Evolutionary conservation across 2,329 filamentous ascomycete species (phyloP).

Genomic region (Pseudohalonectria lignicola): DNA sequence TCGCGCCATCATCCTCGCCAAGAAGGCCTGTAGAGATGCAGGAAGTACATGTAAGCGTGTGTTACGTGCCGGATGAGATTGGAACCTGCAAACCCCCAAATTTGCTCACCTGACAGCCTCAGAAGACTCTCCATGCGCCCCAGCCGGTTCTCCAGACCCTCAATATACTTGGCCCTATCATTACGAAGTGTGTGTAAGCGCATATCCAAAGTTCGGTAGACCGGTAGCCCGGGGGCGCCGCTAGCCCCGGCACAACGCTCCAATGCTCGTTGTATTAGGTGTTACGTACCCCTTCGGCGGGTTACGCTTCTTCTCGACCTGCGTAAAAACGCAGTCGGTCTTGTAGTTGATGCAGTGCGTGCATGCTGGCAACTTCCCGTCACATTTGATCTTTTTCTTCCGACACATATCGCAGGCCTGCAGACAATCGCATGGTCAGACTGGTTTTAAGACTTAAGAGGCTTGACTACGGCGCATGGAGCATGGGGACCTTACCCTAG

Average conservation of each 20-base stretch:
- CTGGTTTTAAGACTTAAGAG: too few relatives aligned
- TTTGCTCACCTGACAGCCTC: slow-evolving; percentile 57
- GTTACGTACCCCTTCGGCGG: slow-evolving; percentile 80
- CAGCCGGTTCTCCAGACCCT: slow-evolving; percentile 86
- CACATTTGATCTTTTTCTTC: slow-evolving; percentile 96
- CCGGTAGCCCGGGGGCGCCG: too few relatives aligned
- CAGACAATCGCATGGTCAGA: slow-evolving; percentile 5
- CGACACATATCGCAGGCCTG: slow-evolving; percentile 94
- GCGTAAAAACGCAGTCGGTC: slow-evolving; percentile 93
- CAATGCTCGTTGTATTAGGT: not conserved
- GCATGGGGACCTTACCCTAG: slow-evolving; percentile 73
- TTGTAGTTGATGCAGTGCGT: slow-evolving; percentile 97
- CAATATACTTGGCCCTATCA: slow-evolving; percentile 95
- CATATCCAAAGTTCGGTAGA: too few relatives aligned
- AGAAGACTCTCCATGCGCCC: slow-evolving; percentile 93
- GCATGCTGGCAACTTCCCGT: slow-evolving; percentile 89
- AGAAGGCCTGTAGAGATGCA: slow-evolving; percentile 50
- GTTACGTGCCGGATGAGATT: too few relatives aligned
- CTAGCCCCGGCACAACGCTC: too few relatives aligned
- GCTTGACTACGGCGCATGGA: too few relatives aligned
- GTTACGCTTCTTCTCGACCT: slow-evolving; percentile 97
- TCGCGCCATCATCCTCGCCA: slow-evolving; percentile 76
- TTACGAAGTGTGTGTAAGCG: too few relatives aligned
- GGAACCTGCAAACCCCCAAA: too few relatives aligned
- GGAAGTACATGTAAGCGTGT: too few relatives aligned